Conservation (phyloP, 192 early-diverging fungal species). For the Coemansia guatemalensis region DNA sequence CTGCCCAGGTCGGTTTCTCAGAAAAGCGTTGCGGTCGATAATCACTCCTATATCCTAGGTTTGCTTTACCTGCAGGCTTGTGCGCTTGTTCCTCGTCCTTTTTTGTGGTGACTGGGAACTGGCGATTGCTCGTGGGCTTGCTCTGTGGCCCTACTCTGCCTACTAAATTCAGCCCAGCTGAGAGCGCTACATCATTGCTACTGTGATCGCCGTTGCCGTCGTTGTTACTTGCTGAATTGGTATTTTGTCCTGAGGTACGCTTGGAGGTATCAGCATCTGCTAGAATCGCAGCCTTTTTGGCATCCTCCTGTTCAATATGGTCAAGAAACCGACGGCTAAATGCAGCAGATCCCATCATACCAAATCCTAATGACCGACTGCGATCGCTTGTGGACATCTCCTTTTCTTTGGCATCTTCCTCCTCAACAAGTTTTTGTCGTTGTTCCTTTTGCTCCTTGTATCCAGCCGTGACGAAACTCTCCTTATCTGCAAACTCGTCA, state of each 20-base stretch:
- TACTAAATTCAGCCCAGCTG: neutral
- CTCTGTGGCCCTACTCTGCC: neutral
- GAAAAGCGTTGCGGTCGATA: neutral
- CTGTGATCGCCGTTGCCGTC: neutral
- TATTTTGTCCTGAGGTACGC: neutral
- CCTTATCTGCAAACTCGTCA: conserved; percentile 40
- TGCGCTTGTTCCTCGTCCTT: neutral
- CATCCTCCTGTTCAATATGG: conserved; percentile 59
- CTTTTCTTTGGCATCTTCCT: conserved; percentile 21
- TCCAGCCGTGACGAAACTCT: conserved; percentile 36
- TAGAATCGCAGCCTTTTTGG: conserved; percentile 58
- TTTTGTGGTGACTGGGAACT: neutral
- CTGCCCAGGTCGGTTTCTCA: neutral
- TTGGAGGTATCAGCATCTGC: neutral
- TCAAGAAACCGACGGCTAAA: conserved; percentile 19
- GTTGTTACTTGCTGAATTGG: neutral
- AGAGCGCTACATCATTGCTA: neutral
- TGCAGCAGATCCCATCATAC: conserved; percentile 1
- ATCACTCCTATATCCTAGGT: neutral
- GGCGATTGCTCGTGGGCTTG: neutral
- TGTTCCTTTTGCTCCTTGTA: conserved; percentile 49
- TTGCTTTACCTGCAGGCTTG: neutral
- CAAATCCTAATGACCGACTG: neutral
- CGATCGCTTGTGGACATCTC: conserved; percentile 5
- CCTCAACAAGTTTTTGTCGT: conserved; percentile 22